These are phyloP conservation scores for Saccharomyces pastorianus DNA, from an alignment of 1,139 yeast genomes.

Conservation along the genomic window DNA sequence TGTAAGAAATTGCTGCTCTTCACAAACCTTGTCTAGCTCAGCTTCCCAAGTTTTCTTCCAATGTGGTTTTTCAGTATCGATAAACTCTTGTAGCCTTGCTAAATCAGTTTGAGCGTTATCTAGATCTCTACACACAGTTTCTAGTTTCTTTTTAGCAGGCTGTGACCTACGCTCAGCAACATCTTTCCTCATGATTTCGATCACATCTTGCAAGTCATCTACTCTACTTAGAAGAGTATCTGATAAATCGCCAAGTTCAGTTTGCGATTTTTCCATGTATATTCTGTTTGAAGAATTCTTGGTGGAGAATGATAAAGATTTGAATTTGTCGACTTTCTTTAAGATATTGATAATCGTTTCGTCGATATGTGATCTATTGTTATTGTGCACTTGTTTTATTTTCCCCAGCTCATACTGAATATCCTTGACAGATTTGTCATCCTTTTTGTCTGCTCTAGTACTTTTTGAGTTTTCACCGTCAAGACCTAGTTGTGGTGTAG, in stretches of 20 bases:
- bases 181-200: slow-evolving; percentile 84
- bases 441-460: not conserved
- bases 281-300: slow-evolving; percentile 42
- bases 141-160: slow-evolving; percentile 68
- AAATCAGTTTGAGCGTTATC: slow-evolving; percentile 48
- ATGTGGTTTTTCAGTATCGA: slow-evolving; percentile 62
- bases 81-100: slow-evolving; percentile 49
- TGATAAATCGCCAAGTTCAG: slow-evolving; percentile 66
- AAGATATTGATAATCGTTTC: slow-evolving; percentile 40
- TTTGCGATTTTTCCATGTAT: slow-evolving; percentile 73
- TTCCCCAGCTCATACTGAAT: slow-evolving; percentile 52
- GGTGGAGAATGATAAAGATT: slow-evolving; percentile 29
- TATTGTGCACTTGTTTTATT: slow-evolving; percentile 50
- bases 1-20: slow-evolving; percentile 86
- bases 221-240: slow-evolving; percentile 68
- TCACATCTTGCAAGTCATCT: slow-evolving; percentile 85
- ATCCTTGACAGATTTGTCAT: slow-evolving; percentile 26
- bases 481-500: not conserved
- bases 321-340: slow-evolving; percentile 44
- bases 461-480: not conserved
- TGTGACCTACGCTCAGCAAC: slow-evolving; percentile 89
- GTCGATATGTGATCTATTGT: slow-evolving; percentile 40
- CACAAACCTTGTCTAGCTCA: slow-evolving; percentile 82
- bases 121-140: slow-evolving; percentile 58
- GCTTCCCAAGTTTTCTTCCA: slow-evolving; percentile 94